phyloP scores from a whole-genome alignment of 2,329 filamentous ascomycete genomes.

The Phaeosphaeria sp. region DNA sequence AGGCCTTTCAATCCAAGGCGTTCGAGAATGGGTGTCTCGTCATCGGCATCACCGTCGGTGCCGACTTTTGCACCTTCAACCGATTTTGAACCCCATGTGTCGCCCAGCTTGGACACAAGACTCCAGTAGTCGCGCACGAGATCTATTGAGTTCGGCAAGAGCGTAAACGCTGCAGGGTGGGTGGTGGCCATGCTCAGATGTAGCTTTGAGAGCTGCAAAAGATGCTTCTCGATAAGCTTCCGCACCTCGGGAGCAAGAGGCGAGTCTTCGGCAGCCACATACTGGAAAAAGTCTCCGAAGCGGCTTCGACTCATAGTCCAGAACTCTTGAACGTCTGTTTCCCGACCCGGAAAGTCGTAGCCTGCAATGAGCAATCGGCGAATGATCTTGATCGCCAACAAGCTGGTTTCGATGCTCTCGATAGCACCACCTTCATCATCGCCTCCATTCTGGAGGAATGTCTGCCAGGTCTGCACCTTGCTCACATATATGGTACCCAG shows the following conservation, averaged over 20 bases:
- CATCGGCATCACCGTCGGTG: conserved; percentile 56
- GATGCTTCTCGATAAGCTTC: conserved; percentile 78
- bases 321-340: conserved; percentile 76
- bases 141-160: conserved; percentile 79
- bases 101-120: conserved; percentile 77
- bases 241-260: conserved; percentile 60
- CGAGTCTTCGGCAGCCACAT: conserved; percentile 65
- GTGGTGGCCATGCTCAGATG: conserved; percentile 83
- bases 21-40: conserved; percentile 70
- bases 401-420: conserved; percentile 75
- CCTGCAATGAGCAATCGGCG: conserved; percentile 80
- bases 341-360: conserved; percentile 83
- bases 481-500: conserved; percentile 79
- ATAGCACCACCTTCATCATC: conserved; percentile 66
- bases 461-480: conserved; percentile 73
- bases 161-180: conserved; percentile 82
- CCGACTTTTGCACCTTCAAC: conserved; percentile 50
- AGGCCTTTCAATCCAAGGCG: conserved; percentile 84
- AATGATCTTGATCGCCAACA: conserved; percentile 79
- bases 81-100: conserved; percentile 68
- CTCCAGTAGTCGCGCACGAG: conserved; percentile 87
- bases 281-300: conserved; percentile 75
- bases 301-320: conserved; percentile 80
- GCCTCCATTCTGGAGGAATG: conserved; percentile 63
- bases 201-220: conserved; percentile 89